Evolutionary conservation across 805 yeast genomes (phyloP), one percentile per base, ranked within the genome.

Genomic region (Teunomyces funiuensis): DNA sequence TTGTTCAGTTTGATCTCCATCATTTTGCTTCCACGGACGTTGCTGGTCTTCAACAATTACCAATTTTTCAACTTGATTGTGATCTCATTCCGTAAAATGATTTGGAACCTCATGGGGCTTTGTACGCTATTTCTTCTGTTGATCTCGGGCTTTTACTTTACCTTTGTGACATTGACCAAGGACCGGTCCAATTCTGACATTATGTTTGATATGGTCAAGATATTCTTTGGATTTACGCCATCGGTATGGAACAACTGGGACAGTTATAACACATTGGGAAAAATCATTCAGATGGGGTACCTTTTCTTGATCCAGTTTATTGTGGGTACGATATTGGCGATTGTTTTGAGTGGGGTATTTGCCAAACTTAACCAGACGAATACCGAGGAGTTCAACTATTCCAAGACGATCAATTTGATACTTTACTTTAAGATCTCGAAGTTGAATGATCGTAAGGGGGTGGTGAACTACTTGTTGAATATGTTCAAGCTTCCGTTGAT

Each of bases 221-320:
- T 78, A 3, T 67, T 78, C 45, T 77, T 77, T 52, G 83, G 83
- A 0, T 78, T 74, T 53, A 78, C 83, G 1, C 82, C 83, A 0
- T 76, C 81, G 0, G 82, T 78, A 3, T 78, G 83, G 83, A 65
- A 67, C 34, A 73, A 71, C 40, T 77, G 82, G 82, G 57, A 63
- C 27, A 60, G 65, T 39, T 78, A 74, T 49, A 69, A 76, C 29
- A 47, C 58, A 1, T 53, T 76, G 29, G 83, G 83, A 0, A 62
- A 73, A 27, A 47, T 58, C n/a, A 63, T 76, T 16, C 71, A 74
- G 43, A 62, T 78, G 52, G 64, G 73, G n/a, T 78, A 74, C 51
- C 62, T 78, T 19, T 77, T 77, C 45, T 63, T 77, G 46, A 73
- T 76, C 39, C 82, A 78, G 43, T 78, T 78, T 52, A 72, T 78